Percentiles rank a stretch among this genome's conserved stretches.
Evolutionary conservation across 805 yeast species (phyloP).

Genomic region (Starmerella scarabaei): DNA sequence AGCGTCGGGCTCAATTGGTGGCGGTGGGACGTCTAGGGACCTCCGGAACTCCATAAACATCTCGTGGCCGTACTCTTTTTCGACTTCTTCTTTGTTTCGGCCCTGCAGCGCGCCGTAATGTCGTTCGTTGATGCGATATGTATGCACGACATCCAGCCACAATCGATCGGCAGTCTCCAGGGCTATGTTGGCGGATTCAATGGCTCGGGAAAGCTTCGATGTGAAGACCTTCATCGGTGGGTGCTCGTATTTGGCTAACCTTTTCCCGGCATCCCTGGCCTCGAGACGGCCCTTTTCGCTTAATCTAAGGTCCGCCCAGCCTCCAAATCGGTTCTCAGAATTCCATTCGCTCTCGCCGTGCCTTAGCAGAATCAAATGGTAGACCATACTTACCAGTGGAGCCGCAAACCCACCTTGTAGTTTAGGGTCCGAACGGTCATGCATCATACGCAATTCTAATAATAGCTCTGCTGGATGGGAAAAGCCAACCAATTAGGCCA

Average conservation of each 20-base stretch:
- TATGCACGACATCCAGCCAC: constrained; percentile 80
- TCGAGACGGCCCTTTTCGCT: constrained; percentile 73
- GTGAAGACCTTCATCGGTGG: constrained; percentile 80
- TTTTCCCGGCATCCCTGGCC: constrained; percentile 82
- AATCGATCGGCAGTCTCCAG: constrained; percentile 74
- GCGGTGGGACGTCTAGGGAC: constrained; percentile 93
- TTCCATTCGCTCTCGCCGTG: constrained; percentile 99
- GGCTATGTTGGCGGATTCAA: constrained; percentile 92
- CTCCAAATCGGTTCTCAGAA: constrained; percentile 92
- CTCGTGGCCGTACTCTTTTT: constrained; percentile 73
- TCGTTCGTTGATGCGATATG: constrained; percentile 97
- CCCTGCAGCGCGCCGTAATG: constrained; percentile 98
- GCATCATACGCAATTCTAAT: too few relatives aligned
- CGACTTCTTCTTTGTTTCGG: constrained; percentile 88
- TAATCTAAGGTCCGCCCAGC: constrained; percentile 91
- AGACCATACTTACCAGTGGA: constrained; percentile 15
- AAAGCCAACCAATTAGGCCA: neutral
- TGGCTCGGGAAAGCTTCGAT: constrained; percentile 82
- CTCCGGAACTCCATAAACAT: constrained; percentile 94
- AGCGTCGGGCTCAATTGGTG: constrained; percentile 63
- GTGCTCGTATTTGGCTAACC: constrained; percentile 70
- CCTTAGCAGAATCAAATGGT: constrained; percentile 77
- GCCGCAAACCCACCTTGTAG: too few relatives aligned
- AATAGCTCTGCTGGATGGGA: neutral
- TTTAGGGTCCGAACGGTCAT: too few relatives aligned